Percentiles rank a stretch among this genome's conserved stretches.
phyloP scores from a whole-genome alignment of 495 filamentous ascomycete genomes.

The Penicillium taxi region DNA sequence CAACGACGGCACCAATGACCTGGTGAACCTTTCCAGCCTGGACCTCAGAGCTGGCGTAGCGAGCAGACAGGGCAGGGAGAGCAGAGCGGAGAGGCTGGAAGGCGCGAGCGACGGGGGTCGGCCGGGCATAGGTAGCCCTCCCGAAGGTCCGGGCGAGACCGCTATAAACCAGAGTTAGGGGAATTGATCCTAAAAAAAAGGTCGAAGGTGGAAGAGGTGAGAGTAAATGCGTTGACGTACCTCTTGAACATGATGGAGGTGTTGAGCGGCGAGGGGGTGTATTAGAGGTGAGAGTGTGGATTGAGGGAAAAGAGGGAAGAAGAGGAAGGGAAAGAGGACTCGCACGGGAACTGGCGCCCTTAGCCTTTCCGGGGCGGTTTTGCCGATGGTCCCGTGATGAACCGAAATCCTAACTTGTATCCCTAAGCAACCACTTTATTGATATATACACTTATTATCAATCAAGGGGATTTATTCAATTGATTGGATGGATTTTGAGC shows the following conservation, averaged over 20 bases:
- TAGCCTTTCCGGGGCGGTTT: conserved; percentile 45
- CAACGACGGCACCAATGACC: conserved; percentile 65
- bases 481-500: no score
- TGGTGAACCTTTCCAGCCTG: conserved; percentile 80
- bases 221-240: conserved; percentile 42
- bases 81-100: conserved; percentile 54
- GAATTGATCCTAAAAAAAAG: conserved; percentile 36
- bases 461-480: no score
- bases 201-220: conserved; percentile 30
- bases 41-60: conserved; percentile 62
- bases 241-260: conserved; percentile 80
- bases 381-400: conserved; percentile 46
- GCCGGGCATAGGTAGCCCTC: conserved; percentile 66
- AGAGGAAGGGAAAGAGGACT: conserved; percentile 32
- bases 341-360: conserved; percentile 33
- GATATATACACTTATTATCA: no score
- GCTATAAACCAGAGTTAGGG: conserved; percentile 43
- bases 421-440: no score
- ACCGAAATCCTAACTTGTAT: conserved; percentile 33
- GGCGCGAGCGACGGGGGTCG: conserved; percentile 58
- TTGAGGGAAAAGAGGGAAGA: conserved; percentile 35
- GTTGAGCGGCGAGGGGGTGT: conserved; percentile 44
- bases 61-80: conserved; percentile 53
- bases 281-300: conserved; percentile 26
- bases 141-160: conserved; percentile 72